Base-by-base conservation (phyloP, 2,329 filamentous ascomycete species). In the Aspergillus felis region DNA sequence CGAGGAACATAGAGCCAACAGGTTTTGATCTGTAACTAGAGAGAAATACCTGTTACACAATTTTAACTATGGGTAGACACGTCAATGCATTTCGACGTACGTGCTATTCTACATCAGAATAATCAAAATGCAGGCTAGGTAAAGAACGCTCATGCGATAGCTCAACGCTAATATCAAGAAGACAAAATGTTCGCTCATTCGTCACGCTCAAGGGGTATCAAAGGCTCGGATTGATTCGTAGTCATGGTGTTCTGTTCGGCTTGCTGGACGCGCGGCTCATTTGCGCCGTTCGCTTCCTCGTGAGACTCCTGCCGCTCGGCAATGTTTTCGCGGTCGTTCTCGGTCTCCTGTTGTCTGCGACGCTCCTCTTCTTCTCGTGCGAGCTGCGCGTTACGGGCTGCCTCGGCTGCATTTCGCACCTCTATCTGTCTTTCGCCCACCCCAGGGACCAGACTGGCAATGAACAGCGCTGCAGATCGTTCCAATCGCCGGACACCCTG, bases 371-470 rank as follows among this genome's bases (percentile, higher is more conserved):
- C 68, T 57, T 64, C 63, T 24, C 65, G 64, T 22, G 57, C 64
- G 25, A 68, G 63, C 56, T 71, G 65, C 17, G 67, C 66, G 57
- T 70, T 65, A 17, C 64, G 64, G 50, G 66, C 70, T 20, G 75
- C 75, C 60, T 81, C 77, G 17, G 81, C 76, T 54, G 81, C 80
- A 63, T 83, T 80, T 57, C 81, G 76, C 27, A 81, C 84, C 60
- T 79, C 75, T 14, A 87, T 81, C 67, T 85, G 82, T 7, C 82
- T 75, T 67, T 87, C 85, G 0, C 85, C 84, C 27, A 87, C 77
- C 0, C 85, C 85, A 0, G 85, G 85, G 67, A 85, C 81, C 51
- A 87, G 66, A 68, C 82, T 86, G 0, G 84, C 84, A 35, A 87
- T 68, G 58, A 87, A 85, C n/a, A 87, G 73, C n/a, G 83, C 82